A percentile compares a stretch with the other conserved stretches of the same genome.
Conservation (phyloP, 2,329 filamentous ascomycete genomes). For the Graphilbum sp. region DNA sequence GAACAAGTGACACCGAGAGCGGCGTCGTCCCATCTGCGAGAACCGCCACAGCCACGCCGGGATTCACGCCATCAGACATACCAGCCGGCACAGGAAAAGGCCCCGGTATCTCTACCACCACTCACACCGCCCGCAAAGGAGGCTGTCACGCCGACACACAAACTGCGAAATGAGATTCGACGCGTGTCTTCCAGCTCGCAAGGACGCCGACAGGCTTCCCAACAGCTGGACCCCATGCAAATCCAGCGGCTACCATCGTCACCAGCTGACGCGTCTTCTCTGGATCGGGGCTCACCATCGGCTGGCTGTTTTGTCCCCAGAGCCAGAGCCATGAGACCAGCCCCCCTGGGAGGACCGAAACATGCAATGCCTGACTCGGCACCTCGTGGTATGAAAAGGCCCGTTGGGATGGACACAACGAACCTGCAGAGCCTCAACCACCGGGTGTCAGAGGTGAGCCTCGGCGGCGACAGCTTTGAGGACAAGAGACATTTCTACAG, state of each 20-base stretch:
- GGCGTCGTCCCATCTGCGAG: too few species aligned
- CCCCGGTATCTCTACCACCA: background rate
- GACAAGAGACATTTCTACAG: background rate
- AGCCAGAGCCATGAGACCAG: background rate
- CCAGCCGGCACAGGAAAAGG: background rate
- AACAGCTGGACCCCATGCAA: background rate
- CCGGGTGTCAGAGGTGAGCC: constrained; percentile 1
- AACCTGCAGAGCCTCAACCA: constrained; percentile 7
- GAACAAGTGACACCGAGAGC: too few species aligned
- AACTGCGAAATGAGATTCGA: constrained; percentile 9
- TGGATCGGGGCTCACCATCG: background rate
- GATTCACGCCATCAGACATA: background rate
- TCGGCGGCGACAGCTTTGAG: constrained; percentile 3
- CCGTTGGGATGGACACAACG: constrained; percentile 6
- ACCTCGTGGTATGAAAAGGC: constrained; percentile 4
- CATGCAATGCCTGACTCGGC: constrained; percentile 4
- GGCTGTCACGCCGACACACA: constrained; percentile 2
- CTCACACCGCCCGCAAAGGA: background rate
- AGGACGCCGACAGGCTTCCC: background rate
- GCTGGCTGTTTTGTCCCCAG: constrained; percentile 5
- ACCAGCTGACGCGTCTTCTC: background rate
- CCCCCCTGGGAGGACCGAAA: background rate
- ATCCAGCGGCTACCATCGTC: background rate
- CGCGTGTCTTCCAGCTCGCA: constrained; percentile 5
- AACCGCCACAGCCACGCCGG: background rate